Evolutionary conservation across 305 asterid species (phyloP).

Genomic region (Solanum chacoense): DNA sequence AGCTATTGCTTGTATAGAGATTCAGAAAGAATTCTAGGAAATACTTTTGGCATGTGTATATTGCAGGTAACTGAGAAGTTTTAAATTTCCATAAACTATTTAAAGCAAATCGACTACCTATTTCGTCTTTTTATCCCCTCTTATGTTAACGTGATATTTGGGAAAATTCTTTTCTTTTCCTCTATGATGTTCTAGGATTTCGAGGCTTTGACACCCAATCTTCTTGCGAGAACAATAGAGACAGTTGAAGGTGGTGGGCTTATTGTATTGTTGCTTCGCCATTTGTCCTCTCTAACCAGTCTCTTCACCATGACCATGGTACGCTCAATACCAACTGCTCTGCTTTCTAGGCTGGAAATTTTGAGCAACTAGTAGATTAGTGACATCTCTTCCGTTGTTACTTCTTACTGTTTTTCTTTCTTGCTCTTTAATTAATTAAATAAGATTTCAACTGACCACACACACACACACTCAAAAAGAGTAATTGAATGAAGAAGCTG

Average conservation of each 20-base stretch:
- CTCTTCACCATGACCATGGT: conserved; percentile 95
- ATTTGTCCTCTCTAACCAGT: conserved; percentile 78
- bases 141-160: background rate
- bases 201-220: conserved; percentile 93
- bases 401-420: background rate
- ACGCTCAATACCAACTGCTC: conserved; percentile 10
- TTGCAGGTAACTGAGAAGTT: conserved; percentile 53
- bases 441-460: background rate
- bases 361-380: background rate
- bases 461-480: background rate
- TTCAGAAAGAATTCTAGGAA: conserved; percentile 86
- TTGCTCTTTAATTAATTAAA: background rate
- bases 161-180: background rate
- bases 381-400: background rate
- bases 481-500: background rate
- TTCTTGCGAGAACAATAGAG: conserved; percentile 93
- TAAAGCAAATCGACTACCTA: background rate
- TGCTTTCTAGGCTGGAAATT: background rate
- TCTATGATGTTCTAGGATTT: conserved; percentile 46
- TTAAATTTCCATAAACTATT: background rate
- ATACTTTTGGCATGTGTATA: conserved; percentile 95
- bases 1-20: conserved; percentile 76
- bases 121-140: background rate
- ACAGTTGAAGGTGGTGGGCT: conserved; percentile 99
- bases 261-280: conserved; percentile 76